Percentiles rank a stretch among this genome's conserved stretches.
Conservation (phyloP, 2,329 filamentous ascomycete species). For the Penicillium sumatraense region DNA sequence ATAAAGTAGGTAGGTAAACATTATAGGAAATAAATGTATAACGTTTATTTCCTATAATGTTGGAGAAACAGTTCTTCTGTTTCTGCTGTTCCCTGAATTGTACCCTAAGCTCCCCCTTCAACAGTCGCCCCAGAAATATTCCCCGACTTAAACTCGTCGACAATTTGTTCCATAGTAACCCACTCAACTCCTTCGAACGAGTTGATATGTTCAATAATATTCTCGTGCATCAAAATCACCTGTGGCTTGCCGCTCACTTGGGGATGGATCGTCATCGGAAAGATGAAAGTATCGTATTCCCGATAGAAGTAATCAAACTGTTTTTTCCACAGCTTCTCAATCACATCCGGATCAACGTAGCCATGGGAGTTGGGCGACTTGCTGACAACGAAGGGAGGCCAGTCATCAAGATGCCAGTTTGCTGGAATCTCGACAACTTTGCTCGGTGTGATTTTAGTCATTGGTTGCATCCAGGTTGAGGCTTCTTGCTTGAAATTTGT, state of each 20-base stretch:
- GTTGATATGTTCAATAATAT: slow-evolving; percentile 69
- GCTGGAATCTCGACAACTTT: slow-evolving; percentile 16
- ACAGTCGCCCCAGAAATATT: slow-evolving; percentile 3
- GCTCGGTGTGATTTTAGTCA: slow-evolving; percentile 2
- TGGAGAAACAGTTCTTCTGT: too few relatives aligned
- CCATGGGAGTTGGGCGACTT: slow-evolving; percentile 1
- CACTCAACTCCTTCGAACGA: slow-evolving; percentile 49
- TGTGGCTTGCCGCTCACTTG: slow-evolving; percentile 71
- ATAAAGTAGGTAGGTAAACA: too few relatives aligned
- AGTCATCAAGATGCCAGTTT: slow-evolving; percentile 17
- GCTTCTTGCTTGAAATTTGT: slow-evolving; percentile 7
- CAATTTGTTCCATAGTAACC: slow-evolving; percentile 64
- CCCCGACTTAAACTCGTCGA: slow-evolving; percentile 64
- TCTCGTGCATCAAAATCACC: slow-evolving; percentile 72
- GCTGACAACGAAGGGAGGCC: slow-evolving; percentile 11
- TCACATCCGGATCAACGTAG: slow-evolving; percentile 12
- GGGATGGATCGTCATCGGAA: slow-evolving; percentile 73
- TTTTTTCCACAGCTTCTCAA: slow-evolving; percentile 10
- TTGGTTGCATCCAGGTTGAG: slow-evolving; percentile 14
- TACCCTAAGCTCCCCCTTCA: slow-evolving; percentile 3
- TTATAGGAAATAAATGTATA: too few relatives aligned
- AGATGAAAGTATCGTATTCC: slow-evolving; percentile 73
- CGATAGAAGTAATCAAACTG: slow-evolving; percentile 65
- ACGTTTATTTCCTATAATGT: too few relatives aligned
- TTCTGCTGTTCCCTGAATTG: too few relatives aligned